These are phyloP conservation scores for Yamadazyma membranifaciens DNA, from an alignment of 1,139 yeast genomes.

Conservation along the genomic window DNA sequence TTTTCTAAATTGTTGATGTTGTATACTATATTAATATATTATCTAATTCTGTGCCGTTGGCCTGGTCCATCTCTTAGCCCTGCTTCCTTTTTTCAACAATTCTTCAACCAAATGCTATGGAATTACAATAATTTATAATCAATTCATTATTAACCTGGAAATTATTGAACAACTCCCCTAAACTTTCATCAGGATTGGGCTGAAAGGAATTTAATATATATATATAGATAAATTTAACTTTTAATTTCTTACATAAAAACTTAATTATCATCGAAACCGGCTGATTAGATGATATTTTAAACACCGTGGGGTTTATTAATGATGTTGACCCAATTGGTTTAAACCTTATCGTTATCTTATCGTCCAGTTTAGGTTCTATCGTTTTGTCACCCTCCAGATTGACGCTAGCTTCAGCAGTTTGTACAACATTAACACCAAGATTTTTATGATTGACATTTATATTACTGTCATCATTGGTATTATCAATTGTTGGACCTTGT, in stretches of 20 bases:
- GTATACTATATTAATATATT: too few relatives aligned
- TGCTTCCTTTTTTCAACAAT: too few relatives aligned
- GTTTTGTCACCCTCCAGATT: neutral
- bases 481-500: neutral
- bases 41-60: too few relatives aligned
- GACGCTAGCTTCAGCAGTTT: neutral
- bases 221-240: conserved; percentile 25
- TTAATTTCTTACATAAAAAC: conserved; percentile 44
- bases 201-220: conserved; percentile 61
- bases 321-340: conserved; percentile 60
- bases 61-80: too few relatives aligned
- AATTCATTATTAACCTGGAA: conserved; percentile 52
- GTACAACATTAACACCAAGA: neutral
- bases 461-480: neutral
- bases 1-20: too few relatives aligned
- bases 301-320: conserved; percentile 47
- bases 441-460: neutral
- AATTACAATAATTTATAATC: conserved; percentile 53
- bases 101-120: conserved; percentile 54
- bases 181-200: conserved; percentile 57
- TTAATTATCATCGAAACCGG: conserved; percentile 41
- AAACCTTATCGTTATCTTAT: conserved; percentile 46
- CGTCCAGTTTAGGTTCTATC: neutral
- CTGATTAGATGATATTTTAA: conserved; percentile 47
- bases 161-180: conserved; percentile 45